Evolutionary conservation across 192 early-diverging fungal genomes (phyloP).

Genomic region (Coemansia sp.): DNA sequence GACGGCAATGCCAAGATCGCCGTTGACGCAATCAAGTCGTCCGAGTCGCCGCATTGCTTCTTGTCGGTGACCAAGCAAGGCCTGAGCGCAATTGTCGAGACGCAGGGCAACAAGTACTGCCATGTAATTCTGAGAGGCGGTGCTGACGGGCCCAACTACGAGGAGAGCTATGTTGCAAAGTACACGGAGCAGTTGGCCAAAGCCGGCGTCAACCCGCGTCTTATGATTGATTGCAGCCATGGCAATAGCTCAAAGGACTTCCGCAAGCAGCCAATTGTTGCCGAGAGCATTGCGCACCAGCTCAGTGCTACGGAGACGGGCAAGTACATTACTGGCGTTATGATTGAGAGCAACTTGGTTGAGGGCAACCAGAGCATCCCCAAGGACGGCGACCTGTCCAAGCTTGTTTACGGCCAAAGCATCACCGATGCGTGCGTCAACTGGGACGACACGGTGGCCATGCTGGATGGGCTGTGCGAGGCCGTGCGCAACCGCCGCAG

Average conservation of each 20-base stretch:
- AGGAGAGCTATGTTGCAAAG: slow-evolving; percentile 63
- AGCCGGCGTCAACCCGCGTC: slow-evolving; percentile 55
- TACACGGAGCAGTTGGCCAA: slow-evolving; percentile 60
- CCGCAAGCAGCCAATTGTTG: slow-evolving; percentile 80
- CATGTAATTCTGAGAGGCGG: slow-evolving; percentile 95
- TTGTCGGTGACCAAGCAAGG: slow-evolving; percentile 85
- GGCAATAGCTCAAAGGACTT: slow-evolving; percentile 91
- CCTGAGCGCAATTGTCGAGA: slow-evolving; percentile 76
- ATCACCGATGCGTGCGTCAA: slow-evolving; percentile 93
- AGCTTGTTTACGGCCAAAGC: slow-evolving; percentile 81
- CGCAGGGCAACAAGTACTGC: slow-evolving; percentile 86
- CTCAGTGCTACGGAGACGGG: slow-evolving; percentile 64
- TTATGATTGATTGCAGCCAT: slow-evolving; percentile 98
- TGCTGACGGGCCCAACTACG: slow-evolving; percentile 86
- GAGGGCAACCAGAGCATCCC: slow-evolving; percentile 86
- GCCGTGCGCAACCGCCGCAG: slow-evolving; percentile 70
- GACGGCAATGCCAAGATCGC: slow-evolving; percentile 81
- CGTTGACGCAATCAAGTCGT: slow-evolving; percentile 88
- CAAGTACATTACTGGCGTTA: slow-evolving; percentile 84
- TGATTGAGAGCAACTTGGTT: slow-evolving; percentile 91
- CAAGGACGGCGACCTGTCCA: slow-evolving; percentile 63
- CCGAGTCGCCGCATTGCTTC: slow-evolving; percentile 73
- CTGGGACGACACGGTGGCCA: slow-evolving; percentile 84
- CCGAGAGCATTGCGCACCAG: slow-evolving; percentile 63
- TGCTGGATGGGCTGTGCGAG: slow-evolving; percentile 70